Conservation (phyloP, 805 yeast species). For the Starmerella apis region DNA sequence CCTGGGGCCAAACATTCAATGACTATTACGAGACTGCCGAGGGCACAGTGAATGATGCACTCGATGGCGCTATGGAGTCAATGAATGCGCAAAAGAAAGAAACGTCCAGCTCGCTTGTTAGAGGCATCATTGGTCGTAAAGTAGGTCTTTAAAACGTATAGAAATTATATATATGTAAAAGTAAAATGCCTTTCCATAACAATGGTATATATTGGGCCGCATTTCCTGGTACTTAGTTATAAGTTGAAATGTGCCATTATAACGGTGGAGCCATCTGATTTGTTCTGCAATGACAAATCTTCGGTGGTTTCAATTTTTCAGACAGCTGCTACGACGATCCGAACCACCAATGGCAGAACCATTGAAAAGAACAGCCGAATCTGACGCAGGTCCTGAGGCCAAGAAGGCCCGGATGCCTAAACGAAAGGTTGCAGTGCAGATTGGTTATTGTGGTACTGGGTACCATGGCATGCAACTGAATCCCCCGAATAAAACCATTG, state of each 20-base stretch:
- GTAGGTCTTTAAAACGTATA: constrained; percentile 19
- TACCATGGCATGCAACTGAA: constrained; percentile 94
- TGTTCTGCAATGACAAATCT: constrained; percentile 3
- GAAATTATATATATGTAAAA: not conserved
- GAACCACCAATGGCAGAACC: constrained; percentile 7
- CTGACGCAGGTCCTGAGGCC: constrained; percentile 7
- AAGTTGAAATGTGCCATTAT: too few relatives aligned
- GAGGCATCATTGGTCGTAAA: constrained; percentile 23
- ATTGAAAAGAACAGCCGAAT: constrained; percentile 13
- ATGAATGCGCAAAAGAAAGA: constrained; percentile 18
- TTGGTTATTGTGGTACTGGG: constrained; percentile 94
- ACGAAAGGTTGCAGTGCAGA: constrained; percentile 76
- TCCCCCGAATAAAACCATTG: constrained; percentile 81
- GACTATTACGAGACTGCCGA: constrained; percentile 26
- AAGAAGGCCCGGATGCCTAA: constrained; percentile 40
- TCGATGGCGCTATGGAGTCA: constrained; percentile 36
- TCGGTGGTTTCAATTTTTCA: constrained; percentile 7
- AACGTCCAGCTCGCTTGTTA: constrained; percentile 22
- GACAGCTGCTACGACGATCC: constrained; percentile 4
- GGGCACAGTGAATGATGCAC: constrained; percentile 42
- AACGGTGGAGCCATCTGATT: too few relatives aligned
- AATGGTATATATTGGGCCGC: too few relatives aligned
- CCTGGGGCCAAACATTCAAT: constrained; percentile 28
- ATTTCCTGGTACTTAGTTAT: too few relatives aligned
- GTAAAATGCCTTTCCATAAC: not conserved